These are phyloP conservation scores for Pseudocercospora pini-densiflorae DNA, from an alignment of 2,329 filamentous ascomycete genomes.

Conservation along the genomic window DNA sequence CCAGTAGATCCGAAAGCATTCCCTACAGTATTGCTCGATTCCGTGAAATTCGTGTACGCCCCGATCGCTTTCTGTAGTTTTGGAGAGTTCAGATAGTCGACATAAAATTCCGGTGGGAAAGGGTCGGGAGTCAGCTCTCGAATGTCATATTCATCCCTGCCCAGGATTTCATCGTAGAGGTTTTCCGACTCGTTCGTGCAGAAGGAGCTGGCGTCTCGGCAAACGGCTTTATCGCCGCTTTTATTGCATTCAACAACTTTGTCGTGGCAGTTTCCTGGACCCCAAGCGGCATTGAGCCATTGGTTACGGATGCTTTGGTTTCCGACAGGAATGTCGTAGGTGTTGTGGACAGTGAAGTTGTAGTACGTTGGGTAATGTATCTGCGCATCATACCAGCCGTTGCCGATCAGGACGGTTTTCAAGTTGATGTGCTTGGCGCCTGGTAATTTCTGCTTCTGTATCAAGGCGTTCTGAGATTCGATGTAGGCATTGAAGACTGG, in stretches of 20 bases:
- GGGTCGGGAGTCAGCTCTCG: slow-evolving; percentile 45
- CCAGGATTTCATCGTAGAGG: neutral
- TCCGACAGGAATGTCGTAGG: neutral
- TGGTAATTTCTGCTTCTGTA: slow-evolving; percentile 44
- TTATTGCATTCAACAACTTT: neutral
- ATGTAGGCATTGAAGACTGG: slow-evolving; percentile 39
- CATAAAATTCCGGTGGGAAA: slow-evolving; percentile 49
- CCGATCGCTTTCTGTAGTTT: slow-evolving; percentile 51
- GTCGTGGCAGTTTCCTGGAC: neutral
- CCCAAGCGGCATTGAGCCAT: neutral
- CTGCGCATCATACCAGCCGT: neutral
- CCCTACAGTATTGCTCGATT: slow-evolving; percentile 42
- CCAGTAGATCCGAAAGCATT: slow-evolving; percentile 48
- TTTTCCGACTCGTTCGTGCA: neutral
- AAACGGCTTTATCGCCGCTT: neutral
- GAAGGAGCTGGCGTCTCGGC: neutral
- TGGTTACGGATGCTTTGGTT: neutral
- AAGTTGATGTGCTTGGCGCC: slow-evolving; percentile 23
- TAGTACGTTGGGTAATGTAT: neutral
- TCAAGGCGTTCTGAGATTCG: slow-evolving; percentile 36
- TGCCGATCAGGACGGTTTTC: neutral
- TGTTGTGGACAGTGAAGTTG: neutral
- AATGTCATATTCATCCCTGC: slow-evolving; percentile 48
- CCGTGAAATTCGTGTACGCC: slow-evolving; percentile 47
- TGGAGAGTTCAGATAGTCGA: slow-evolving; percentile 45